Conservation (phyloP, 805 yeast genomes). For the Ogataea ganodermae region DNA sequence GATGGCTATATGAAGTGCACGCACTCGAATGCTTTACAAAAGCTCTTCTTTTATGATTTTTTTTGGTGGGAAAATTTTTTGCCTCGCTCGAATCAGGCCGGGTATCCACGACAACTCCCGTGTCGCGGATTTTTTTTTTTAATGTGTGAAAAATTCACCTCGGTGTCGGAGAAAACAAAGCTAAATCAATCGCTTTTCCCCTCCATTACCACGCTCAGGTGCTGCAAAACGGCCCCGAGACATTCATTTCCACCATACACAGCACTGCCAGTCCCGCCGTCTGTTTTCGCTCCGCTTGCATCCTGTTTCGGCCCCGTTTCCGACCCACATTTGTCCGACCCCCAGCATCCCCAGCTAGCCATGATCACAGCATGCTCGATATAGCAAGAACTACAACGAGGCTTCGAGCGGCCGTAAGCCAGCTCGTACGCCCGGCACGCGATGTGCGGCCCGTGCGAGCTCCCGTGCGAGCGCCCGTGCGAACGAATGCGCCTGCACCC, state of each 20-base stretch:
- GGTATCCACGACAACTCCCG: constrained; percentile 4
- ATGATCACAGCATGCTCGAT: constrained; percentile 13
- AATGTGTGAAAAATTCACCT: constrained; percentile 4
- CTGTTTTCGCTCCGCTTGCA: neutral
- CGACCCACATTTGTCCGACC: neutral
- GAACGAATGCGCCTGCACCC: no score
- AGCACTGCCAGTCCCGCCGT: neutral
- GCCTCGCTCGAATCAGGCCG: no score
- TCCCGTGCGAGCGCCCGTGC: constrained; percentile 1
- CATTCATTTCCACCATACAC: neutral
- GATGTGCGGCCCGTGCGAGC: no score
- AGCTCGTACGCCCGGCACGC: neutral
- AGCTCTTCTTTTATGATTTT: neutral
- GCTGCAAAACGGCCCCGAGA: neutral
- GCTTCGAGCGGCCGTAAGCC: constrained; percentile 1
- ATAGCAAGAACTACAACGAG: constrained; percentile 8
- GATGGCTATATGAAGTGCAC: no score
- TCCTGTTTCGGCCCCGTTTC: neutral
- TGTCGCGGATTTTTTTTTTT: neutral
- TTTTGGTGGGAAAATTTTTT: constrained; percentile 5
- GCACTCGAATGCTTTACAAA: no score
- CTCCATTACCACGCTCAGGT: neutral
- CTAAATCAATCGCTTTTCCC: neutral
- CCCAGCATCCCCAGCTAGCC: constrained; percentile 4
- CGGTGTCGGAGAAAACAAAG: constrained; percentile 2